A percentile compares a stretch with the other conserved stretches of the same genome.
These are phyloP conservation scores for Elaeagnus macrophylla DNA, from an alignment of 306 rosid species.

Conservation along the genomic window DNA sequence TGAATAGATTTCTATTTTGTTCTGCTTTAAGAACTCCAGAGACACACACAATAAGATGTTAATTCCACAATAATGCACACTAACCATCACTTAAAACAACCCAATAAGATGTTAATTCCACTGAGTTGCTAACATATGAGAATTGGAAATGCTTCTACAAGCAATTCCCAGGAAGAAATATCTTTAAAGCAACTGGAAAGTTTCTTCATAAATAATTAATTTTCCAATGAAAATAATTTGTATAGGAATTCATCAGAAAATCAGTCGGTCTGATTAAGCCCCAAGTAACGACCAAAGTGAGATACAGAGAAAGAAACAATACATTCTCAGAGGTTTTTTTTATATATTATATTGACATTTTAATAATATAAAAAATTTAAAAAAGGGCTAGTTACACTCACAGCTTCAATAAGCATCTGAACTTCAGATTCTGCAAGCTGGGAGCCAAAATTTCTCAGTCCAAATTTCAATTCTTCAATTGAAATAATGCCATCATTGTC, in stretches of 20 bases:
- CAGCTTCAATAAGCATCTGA: constrained; percentile 88
- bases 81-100: background rate
- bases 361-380: background rate
- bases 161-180: too few relatives aligned
- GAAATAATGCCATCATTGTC: constrained; percentile 92
- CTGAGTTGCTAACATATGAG: too few relatives aligned
- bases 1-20: background rate
- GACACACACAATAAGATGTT: background rate
- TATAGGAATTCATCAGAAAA: too few relatives aligned
- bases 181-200: too few relatives aligned
- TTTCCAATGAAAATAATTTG: too few relatives aligned
- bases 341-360: background rate
- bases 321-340: too few relatives aligned
- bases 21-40: background rate
- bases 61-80: background rate
- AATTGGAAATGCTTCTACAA: too few relatives aligned
- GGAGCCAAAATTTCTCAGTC: constrained; percentile 59
- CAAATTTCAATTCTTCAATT: constrained; percentile 76
- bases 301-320: too few relatives aligned
- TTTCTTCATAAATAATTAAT: too few relatives aligned
- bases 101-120: too few relatives aligned
- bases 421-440: constrained; percentile 85
- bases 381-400: constrained; percentile 37
- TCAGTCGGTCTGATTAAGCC: too few relatives aligned
- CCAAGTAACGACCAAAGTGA: too few relatives aligned